phyloP scores from a whole-genome alignment of 371 early-diverging fungal species.

The Mortierella sp. region DNA sequence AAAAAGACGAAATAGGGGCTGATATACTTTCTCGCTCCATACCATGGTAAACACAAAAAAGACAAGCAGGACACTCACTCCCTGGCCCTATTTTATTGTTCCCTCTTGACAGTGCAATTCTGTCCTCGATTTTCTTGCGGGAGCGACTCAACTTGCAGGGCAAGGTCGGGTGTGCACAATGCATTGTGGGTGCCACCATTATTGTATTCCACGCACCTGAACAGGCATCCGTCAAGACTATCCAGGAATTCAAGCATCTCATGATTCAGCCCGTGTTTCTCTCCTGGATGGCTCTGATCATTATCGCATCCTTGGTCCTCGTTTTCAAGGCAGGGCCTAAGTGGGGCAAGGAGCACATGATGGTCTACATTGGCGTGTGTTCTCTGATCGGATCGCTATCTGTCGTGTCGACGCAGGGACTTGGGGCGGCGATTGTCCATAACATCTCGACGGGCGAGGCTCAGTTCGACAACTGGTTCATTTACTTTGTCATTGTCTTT shows the following conservation, averaged over 20 bases:
- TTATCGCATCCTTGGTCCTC: slow-evolving; percentile 69
- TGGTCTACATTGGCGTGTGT: slow-evolving; percentile 90
- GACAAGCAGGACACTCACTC: not conserved
- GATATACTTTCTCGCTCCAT: not conserved
- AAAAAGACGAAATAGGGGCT: too few species aligned
- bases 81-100: not conserved
- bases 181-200: slow-evolving; percentile 91
- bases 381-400: slow-evolving; percentile 94
- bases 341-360: slow-evolving; percentile 89
- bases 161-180: slow-evolving; percentile 91
- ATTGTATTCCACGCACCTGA: slow-evolving; percentile 94
- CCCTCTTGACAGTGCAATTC: slow-evolving; percentile 76
- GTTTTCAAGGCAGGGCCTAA: slow-evolving; percentile 86
- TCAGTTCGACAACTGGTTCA: slow-evolving; percentile 90
- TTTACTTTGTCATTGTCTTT: slow-evolving; percentile 84
- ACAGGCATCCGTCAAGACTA: slow-evolving; percentile 81
- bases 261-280: slow-evolving; percentile 88
- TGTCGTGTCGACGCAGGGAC: slow-evolving; percentile 94
- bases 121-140: slow-evolving; percentile 91
- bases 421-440: slow-evolving; percentile 92
- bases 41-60: not conserved
- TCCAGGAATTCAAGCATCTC: slow-evolving; percentile 83
- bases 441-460: slow-evolving; percentile 86
- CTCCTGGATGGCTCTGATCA: slow-evolving; percentile 76
- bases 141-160: slow-evolving; percentile 90